Base-by-base conservation (phyloP, 1,284 basidiomycete species). In the Apiotrichum laibachii region DNA sequence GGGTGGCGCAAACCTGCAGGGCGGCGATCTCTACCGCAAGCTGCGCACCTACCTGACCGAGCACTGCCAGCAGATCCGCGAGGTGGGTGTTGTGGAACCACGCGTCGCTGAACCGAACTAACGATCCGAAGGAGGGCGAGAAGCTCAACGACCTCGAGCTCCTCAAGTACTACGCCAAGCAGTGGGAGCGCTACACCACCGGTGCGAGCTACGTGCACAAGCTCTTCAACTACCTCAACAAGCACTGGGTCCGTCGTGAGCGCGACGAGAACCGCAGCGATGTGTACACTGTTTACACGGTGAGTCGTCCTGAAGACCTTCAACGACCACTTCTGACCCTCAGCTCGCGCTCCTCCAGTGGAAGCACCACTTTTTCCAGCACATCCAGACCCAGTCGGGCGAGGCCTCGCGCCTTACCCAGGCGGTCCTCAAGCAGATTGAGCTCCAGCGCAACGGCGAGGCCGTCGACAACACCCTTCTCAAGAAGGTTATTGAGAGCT, bases 241-340 rank as follows among this genome's bases (percentile, higher is more conserved):
- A 95, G 60, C 93, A 98, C 80, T 99, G 96, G 96, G 94, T 99
- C 51, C 97, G 96, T 81, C 86, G 95, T 48, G 94, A 99, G 77
- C 88, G 95, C 75, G 96, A 99, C 70, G 95, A 99, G 76, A 96
- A 96, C 7, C 85, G 92, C 71, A 98, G 94, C 79, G 88, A 89
- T 53, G 89, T 98, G 45, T 97, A 96, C 78, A 87, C 87, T 6
- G 91, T 99, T 33, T 99, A 98, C 79, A 99, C 94, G 34, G 92
- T 95, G 73, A 72, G 89, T 82, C 1, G 8, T n/a, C n/a, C n/a
- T n/a, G n/a, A n/a, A n/a, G 0, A 1, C 2, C 5, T 3, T 7
- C 1, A 1, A 35, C 0, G 8, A 12, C 12, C 15, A 52, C 50
- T 52, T 49, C 48, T 56, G 11, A 34, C 39, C 21, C 26, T 10